phyloP scores from a whole-genome alignment of 306 rosid genomes.

The Medicago ruthenica region DNA sequence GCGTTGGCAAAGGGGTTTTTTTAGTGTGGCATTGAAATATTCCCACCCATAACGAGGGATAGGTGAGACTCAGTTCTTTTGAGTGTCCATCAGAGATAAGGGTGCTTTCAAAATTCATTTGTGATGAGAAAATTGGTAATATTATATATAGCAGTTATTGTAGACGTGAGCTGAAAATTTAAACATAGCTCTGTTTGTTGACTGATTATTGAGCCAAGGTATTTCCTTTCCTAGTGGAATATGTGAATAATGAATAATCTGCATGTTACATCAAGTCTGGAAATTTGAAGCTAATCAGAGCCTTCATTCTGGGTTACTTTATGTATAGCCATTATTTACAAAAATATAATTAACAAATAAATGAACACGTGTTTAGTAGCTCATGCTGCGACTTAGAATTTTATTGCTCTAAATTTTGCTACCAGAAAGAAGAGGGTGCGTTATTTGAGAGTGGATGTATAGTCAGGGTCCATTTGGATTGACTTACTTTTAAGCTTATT shows the following conservation, averaged over 20 bases:
- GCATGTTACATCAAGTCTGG: slow-evolving; percentile 24
- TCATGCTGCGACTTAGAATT: background rate
- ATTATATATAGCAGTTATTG: background rate
- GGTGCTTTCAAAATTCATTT: slow-evolving; percentile 16
- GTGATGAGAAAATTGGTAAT: slow-evolving; percentile 11
- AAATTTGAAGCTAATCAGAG: slow-evolving; percentile 17
- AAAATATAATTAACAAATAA: background rate
- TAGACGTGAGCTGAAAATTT: background rate
- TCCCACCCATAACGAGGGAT: background rate
- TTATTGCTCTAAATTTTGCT: background rate
- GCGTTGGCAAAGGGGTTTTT: background rate
- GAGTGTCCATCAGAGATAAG: slow-evolving; percentile 20
- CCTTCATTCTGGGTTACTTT: background rate
- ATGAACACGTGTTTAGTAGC: background rate
- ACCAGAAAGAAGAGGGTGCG: background rate
- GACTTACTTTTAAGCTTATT: no score
- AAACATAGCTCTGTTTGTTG: background rate
- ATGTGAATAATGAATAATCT: slow-evolving; percentile 19
- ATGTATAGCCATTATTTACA: background rate
- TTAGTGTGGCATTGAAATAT: background rate
- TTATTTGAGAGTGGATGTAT: background rate
- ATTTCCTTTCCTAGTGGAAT: background rate
- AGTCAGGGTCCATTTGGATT: background rate
- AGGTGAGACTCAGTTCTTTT: background rate
- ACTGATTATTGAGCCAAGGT: slow-evolving; percentile 6